Evolutionary conservation across 495 filamentous ascomycete species (phyloP), one percentile per base, ranked within the genome.

Genomic region (Lepidopterella palustris): DNA sequence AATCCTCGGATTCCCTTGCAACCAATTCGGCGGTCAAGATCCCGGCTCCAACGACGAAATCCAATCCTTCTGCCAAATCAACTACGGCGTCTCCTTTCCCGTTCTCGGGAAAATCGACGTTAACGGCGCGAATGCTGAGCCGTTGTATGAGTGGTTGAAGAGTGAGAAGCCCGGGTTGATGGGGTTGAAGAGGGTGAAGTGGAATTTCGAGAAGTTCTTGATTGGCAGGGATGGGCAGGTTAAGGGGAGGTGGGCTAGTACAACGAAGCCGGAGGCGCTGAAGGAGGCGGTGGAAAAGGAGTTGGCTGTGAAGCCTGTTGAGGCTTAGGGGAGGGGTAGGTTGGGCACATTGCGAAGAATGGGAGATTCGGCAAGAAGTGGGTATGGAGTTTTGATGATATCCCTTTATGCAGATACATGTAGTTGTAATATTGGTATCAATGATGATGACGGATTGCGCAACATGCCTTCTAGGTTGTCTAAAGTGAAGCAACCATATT

Each of bases 191-290:
- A 70, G 85, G 32, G 79, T 98, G 65, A 95, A 95, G 86, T 96
- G 92, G 90, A 96, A 92, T 72, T 95, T 95, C 74, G 95, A 98
- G 79, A 98, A 98, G 81, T 97, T 96, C 73, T 74, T 98, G 63
- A 78, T 97, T 56, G 85, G 83, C n/a, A 79, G 80, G 55, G 89
- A 96, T 71, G 92, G 92, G 2, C 80, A 86, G 73, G 91, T 97
- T 26, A 87, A 84, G 68, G 78, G 75, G 5, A 73, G 93, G 47
- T 97, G 89, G 88, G 87, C 88, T 26, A 90, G 87, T 68, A 84
- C 83, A 11, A 89, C 87, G 10, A 96, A 90, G 82, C 93, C 93
- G 0, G 89, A 90, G 78, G 74, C 71, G 31, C 70, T 98, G 71
- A 84, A 92, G 80, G 73, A 73, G 48, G 69, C 74, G 2, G 92